Conservation (phyloP, 2,329 filamentous ascomycete species). For the Colletotrichum destructivum region DNA sequence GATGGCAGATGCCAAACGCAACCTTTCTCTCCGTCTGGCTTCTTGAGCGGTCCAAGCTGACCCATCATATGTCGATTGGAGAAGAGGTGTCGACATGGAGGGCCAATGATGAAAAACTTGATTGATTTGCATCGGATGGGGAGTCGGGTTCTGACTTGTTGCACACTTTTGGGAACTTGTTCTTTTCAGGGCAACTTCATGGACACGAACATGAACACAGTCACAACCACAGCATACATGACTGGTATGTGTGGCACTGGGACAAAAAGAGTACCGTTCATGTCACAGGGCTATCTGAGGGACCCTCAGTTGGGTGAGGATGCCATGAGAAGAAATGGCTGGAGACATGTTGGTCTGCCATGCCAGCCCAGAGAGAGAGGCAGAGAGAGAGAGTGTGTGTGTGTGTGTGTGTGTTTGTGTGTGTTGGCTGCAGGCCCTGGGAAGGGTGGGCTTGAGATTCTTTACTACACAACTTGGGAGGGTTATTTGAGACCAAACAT, state of each 20-base stretch:
- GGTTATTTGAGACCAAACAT: constrained; percentile 41
- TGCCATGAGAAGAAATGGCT: constrained; percentile 24
- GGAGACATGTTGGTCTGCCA: constrained; percentile 19
- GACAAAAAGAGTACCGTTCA: constrained; percentile 5
- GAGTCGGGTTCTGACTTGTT: constrained; percentile 56
- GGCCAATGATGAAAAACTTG: constrained; percentile 43
- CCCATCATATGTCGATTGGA: constrained; percentile 31
- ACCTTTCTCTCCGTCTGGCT: constrained; percentile 29
- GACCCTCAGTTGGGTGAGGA: neutral
- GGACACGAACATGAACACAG: constrained; percentile 11
- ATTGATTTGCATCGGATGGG: constrained; percentile 56
- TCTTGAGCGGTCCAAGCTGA: constrained; percentile 37
- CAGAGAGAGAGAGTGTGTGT: neutral
- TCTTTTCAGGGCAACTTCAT: constrained; percentile 40
- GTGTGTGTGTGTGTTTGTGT: no score
- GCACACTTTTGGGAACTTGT: constrained; percentile 37
- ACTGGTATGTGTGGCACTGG: constrained; percentile 24
- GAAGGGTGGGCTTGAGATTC: constrained; percentile 43
- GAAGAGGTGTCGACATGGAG: constrained; percentile 35
- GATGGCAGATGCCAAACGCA: constrained; percentile 38
- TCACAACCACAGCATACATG: constrained; percentile 10
- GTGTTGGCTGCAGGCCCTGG: constrained; percentile 35
- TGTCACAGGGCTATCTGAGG: constrained; percentile 18
- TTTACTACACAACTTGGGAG: constrained; percentile 39
- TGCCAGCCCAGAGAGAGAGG: constrained; percentile 13